A percentile compares a stretch with the other conserved stretches of the same genome.
These are phyloP conservation scores for Cyamopsis tetragonoloba DNA, from an alignment of 306 rosid genomes.

Conservation along the genomic window DNA sequence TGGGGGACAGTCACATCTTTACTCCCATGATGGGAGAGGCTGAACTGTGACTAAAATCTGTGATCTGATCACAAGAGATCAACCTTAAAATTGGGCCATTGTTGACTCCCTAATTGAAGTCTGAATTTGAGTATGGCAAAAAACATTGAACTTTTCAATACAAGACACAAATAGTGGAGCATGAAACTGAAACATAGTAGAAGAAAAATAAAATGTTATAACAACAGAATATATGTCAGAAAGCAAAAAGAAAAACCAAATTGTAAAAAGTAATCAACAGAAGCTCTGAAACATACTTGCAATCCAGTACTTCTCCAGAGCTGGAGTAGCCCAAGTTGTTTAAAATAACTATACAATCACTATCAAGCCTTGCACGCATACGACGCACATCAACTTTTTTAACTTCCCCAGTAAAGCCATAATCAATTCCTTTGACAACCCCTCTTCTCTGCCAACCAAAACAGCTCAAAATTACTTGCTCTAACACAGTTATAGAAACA, in stretches of 20 bases:
- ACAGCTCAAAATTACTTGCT: not conserved
- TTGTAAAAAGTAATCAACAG: not conserved
- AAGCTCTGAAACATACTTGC: slow-evolving; percentile 62
- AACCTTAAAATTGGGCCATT: not conserved
- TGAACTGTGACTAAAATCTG: not conserved
- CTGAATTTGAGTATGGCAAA: not conserved
- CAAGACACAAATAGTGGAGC: not conserved
- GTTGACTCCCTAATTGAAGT: not conserved
- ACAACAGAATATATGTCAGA: not conserved
- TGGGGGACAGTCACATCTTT: not conserved
- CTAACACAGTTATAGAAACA: slow-evolving; percentile 7
- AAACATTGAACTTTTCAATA: slow-evolving; percentile 5
- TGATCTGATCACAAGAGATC: not conserved
- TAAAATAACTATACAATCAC: slow-evolving; percentile 68
- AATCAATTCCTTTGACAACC: slow-evolving; percentile 72
- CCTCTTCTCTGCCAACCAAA: slow-evolving; percentile 63
- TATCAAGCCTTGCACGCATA: slow-evolving; percentile 80
- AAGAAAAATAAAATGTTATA: not conserved
- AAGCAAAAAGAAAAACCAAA: not conserved
- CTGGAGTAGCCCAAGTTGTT: slow-evolving; percentile 80
- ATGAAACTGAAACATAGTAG: not conserved
- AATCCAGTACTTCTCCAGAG: slow-evolving; percentile 75
- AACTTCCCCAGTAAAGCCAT: slow-evolving; percentile 83
- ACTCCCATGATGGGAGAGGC: not conserved
- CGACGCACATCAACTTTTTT: slow-evolving; percentile 66